These are phyloP conservation scores for Amaranthus palmeri DNA, from an alignment of 148 eudicot genomes.

Conservation along the genomic window DNA sequence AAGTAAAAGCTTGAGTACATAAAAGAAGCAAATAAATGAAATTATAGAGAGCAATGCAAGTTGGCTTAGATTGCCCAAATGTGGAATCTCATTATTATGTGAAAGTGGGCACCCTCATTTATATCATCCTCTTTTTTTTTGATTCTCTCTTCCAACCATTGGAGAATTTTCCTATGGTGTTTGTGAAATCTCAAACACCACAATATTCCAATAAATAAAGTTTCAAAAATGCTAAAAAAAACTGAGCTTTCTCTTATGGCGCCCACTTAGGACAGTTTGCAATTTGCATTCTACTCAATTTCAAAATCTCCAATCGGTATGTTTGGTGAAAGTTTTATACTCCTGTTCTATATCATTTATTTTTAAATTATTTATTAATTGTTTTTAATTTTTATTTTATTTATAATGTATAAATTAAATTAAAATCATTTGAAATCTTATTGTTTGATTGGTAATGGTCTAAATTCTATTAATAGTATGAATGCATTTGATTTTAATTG, in stretches of 20 bases:
- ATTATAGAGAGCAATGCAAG: not conserved
- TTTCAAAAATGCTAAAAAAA: not conserved
- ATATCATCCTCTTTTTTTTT: not conserved
- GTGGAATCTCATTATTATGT: conserved; percentile 17
- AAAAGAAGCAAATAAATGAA: not conserved
- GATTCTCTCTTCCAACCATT: conserved; percentile 24
- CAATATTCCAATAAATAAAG: conserved; percentile 6
- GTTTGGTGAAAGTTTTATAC: not conserved
- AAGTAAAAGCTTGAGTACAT: not conserved
- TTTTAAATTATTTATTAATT: too few relatives aligned
- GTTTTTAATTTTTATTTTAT: too few relatives aligned
- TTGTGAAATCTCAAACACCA: conserved; percentile 19
- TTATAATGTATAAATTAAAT: too few relatives aligned
- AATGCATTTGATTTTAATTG: too few relatives aligned
- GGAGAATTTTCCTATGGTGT: conserved; percentile 27
- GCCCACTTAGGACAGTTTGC: conserved; percentile 23
- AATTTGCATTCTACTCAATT: conserved; percentile 17
- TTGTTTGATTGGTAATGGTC: too few relatives aligned
- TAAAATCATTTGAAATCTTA: too few relatives aligned
- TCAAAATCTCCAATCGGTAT: conserved; percentile 24
- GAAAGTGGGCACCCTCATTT: conserved; percentile 20
- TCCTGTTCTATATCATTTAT: too few relatives aligned
- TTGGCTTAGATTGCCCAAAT: conserved; percentile 4
- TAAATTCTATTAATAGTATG: too few relatives aligned
- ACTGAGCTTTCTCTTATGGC: conserved; percentile 29